Conservation (phyloP, 345 rosid genomes). For the Boechera retrofracta region DNA sequence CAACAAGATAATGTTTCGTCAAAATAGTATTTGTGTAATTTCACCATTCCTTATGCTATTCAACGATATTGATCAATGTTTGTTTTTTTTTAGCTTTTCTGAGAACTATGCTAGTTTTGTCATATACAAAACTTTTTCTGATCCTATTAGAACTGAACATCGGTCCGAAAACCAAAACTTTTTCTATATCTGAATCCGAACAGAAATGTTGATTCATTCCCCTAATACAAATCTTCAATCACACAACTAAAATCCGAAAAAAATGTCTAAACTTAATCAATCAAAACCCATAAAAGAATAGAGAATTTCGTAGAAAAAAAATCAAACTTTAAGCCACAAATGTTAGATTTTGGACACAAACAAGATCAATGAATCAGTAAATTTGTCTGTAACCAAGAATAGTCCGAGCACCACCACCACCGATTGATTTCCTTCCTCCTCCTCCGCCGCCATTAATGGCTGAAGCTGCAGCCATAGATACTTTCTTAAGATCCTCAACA, state of each 20-base stretch:
- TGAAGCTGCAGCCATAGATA: conserved; percentile 57
- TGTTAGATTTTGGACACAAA: conserved; percentile 1
- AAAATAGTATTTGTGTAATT: conserved; percentile 11
- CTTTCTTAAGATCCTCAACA: conserved; percentile 67
- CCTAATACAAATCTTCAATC: conserved; percentile 17
- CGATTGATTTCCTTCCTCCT: conserved; percentile 31
- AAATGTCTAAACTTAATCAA: conserved; percentile 19
- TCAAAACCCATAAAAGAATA: conserved; percentile 12
- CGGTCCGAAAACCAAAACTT: too few relatives aligned
- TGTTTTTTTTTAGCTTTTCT: neutral
- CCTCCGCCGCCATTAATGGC: conserved; percentile 55
- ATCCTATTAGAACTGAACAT: too few relatives aligned
- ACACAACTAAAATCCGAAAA: conserved; percentile 5
- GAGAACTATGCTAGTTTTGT: neutral
- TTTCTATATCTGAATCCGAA: too few relatives aligned
- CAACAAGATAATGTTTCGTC: too few relatives aligned
- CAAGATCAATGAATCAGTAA: conserved; percentile 26
- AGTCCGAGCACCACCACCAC: conserved; percentile 41
- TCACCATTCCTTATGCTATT: neutral
- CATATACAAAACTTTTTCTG: too few relatives aligned
- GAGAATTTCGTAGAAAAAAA: neutral
- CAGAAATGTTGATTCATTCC: too few relatives aligned
- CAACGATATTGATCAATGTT: conserved; percentile 8
- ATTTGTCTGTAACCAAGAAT: conserved; percentile 58
- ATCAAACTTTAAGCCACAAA: neutral